A percentile compares a stretch with the other conserved stretches of the same genome.
Conservation (phyloP, 352 stramenopile species). For the Lagenidium giganteum region DNA sequence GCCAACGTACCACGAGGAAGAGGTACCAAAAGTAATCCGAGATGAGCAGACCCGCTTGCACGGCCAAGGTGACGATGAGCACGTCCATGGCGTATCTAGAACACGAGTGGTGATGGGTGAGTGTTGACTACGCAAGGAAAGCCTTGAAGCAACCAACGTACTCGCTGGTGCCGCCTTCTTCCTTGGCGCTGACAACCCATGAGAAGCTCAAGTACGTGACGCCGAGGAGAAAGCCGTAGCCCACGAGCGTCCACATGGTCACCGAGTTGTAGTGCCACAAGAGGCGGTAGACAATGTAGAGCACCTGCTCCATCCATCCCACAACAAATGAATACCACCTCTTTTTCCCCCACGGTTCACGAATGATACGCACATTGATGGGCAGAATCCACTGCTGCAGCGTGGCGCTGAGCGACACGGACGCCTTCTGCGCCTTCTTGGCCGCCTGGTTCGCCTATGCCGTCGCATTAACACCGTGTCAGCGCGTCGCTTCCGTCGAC, state of each 20-base stretch:
- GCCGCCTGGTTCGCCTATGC: conserved; percentile 75
- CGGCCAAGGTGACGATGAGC: conserved; percentile 74
- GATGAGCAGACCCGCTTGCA: conserved; percentile 67
- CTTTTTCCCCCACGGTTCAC: not conserved
- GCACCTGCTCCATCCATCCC: conserved; percentile 15
- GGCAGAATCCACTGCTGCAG: conserved; percentile 78
- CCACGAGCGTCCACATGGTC: conserved; percentile 61
- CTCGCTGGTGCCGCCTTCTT: conserved; percentile 80
- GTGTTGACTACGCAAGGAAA: not conserved
- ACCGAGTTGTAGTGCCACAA: conserved; percentile 66
- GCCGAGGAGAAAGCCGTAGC: conserved; percentile 57
- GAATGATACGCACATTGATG: conserved; percentile 50
- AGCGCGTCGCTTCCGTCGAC: not conserved
- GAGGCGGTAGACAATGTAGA: conserved; percentile 76
- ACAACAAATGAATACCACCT: not conserved
- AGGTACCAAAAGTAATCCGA: conserved; percentile 87
- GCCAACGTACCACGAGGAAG: conserved; percentile 57
- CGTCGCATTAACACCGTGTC: no score
- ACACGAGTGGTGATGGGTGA: not conserved
- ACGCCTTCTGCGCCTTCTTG: conserved; percentile 77
- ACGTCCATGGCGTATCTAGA: conserved; percentile 75
- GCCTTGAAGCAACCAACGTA: conserved; percentile 9
- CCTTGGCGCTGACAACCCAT: conserved; percentile 70
- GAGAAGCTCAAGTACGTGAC: conserved; percentile 78
- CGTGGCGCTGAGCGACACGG: conserved; percentile 56